Conservation (phyloP, 106 monocot species). For the Iris macrosiphon region DNA sequence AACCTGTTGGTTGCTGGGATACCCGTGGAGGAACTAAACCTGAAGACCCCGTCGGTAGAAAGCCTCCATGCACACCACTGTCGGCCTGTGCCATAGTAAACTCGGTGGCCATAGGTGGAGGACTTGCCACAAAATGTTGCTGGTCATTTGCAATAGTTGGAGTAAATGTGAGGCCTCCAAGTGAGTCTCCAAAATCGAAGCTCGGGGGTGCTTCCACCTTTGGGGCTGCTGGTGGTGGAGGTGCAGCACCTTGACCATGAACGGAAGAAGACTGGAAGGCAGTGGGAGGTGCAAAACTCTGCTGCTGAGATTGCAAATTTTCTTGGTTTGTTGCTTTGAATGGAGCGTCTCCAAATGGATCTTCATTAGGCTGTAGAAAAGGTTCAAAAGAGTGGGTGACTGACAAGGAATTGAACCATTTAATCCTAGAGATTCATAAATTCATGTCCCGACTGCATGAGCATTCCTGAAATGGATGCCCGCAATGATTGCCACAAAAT, state of each 20-base stretch:
- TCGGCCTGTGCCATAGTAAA: conserved; percentile 7
- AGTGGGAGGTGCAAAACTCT: conserved; percentile 11
- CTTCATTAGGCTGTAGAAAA: conserved; percentile 43
- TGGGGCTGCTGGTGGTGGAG: conserved; percentile 6
- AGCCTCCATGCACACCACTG: conserved; percentile 4
- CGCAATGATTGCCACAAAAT: no score
- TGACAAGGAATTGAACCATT: no score
- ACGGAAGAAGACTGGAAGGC: conserved; percentile 23
- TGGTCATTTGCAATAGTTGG: conserved; percentile 19
- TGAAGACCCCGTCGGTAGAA: conserved; percentile 4
- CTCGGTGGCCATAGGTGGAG: conserved; percentile 1
- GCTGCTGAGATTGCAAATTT: conserved; percentile 22
- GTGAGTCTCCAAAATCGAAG: conserved; percentile 62
- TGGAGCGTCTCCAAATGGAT: conserved; percentile 85
- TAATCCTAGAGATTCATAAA: no score
- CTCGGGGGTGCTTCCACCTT: conserved; percentile 19
- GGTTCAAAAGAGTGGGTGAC: no score
- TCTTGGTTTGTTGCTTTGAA: conserved; percentile 61
- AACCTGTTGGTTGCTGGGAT: conserved; percentile 13
- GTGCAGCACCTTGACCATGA: conserved; percentile 9
- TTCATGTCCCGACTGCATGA: no score
- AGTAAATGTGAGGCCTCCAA: conserved; percentile 34
- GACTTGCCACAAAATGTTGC: conserved; percentile 14
- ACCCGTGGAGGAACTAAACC: no score
- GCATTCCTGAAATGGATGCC: no score